These are phyloP conservation scores for Plenodomus biglobosus DNA, from an alignment of 2,329 filamentous ascomycete species.

Conservation along the genomic window DNA sequence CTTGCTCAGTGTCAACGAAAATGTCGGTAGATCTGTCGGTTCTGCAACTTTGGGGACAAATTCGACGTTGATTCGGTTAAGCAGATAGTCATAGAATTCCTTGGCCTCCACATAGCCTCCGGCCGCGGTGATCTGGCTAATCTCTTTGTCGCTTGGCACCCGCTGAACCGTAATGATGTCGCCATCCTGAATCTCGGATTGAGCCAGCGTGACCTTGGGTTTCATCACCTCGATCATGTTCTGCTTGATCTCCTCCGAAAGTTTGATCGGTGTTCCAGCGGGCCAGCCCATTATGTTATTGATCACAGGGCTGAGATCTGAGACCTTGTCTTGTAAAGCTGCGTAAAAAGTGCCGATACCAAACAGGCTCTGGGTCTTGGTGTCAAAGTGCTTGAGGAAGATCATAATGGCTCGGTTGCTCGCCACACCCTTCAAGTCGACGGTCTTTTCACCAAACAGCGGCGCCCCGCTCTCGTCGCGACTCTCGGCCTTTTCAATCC, in stretches of 20 bases:
- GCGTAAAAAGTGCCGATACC: slow-evolving; percentile 87
- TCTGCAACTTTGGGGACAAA: slow-evolving; percentile 69
- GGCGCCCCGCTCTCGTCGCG: slow-evolving; percentile 70
- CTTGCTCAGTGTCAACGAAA: slow-evolving; percentile 77
- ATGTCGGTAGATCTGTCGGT: slow-evolving; percentile 62
- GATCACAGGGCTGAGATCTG: slow-evolving; percentile 78
- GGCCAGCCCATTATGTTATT: slow-evolving; percentile 84
- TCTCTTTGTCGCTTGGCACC: slow-evolving; percentile 55
- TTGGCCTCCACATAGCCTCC: slow-evolving; percentile 67
- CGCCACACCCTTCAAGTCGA: slow-evolving; percentile 57
- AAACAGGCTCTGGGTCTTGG: slow-evolving; percentile 69
- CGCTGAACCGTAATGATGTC: slow-evolving; percentile 96
- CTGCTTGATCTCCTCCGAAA: slow-evolving; percentile 98
- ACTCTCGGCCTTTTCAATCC: slow-evolving; percentile 74
- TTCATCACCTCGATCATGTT: slow-evolving; percentile 97
- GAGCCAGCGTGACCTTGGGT: slow-evolving; percentile 81
- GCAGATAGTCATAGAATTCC: slow-evolving; percentile 89
- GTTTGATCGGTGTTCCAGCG: slow-evolving; percentile 67
- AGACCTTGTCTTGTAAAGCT: slow-evolving; percentile 81
- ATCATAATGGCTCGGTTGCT: slow-evolving; percentile 68
- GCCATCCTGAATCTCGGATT: slow-evolving; percentile 93
- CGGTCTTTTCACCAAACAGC: slow-evolving; percentile 68
- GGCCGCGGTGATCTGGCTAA: slow-evolving; percentile 30
- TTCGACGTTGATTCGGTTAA: slow-evolving; percentile 76
- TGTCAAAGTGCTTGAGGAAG: slow-evolving; percentile 91